A percentile compares a stretch with the other conserved stretches of the same genome.
phyloP scores from a whole-genome alignment of 768 basidiomycete species.

The Fomitopsis pulvina region DNA sequence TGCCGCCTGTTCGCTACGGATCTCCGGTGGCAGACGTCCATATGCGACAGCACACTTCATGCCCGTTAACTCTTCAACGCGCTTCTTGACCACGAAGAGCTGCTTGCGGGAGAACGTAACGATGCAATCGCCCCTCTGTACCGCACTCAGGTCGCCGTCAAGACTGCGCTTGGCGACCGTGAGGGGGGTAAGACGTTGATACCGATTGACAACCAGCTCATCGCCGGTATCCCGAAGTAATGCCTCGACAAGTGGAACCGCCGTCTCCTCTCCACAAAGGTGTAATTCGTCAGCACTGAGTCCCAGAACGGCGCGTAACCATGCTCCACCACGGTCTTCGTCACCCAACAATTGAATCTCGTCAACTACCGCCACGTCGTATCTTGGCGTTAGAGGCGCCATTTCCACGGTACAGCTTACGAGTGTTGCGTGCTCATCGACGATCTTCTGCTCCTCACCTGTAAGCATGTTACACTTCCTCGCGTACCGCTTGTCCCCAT shows the following conservation, averaged over 20 bases:
- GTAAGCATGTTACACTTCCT: slow-evolving; percentile 82
- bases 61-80: slow-evolving; percentile 64
- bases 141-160: slow-evolving; percentile 46
- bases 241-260: slow-evolving; percentile 67
- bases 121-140: slow-evolving; percentile 83
- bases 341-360: slow-evolving; percentile 97
- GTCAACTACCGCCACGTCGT: slow-evolving; percentile 88
- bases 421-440: slow-evolving; percentile 49
- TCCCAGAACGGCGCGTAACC: slow-evolving; percentile 80
- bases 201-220: slow-evolving; percentile 70
- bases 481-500: slow-evolving; percentile 40
- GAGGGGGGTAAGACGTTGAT: slow-evolving; percentile 86
- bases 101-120: slow-evolving; percentile 74
- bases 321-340: slow-evolving; percentile 66
- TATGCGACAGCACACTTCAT: slow-evolving; percentile 89
- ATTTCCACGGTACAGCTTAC: slow-evolving; percentile 94
- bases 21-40: slow-evolving; percentile 86
- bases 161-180: slow-evolving; percentile 58
- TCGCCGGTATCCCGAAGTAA: slow-evolving; percentile 79
- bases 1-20: slow-evolving; percentile 85
- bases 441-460: slow-evolving; percentile 81
- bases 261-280: slow-evolving; percentile 93
- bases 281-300: slow-evolving; percentile 77
- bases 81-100: slow-evolving; percentile 74
- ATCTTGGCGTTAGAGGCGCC: slow-evolving; percentile 37